Base-by-base conservation (phyloP, 106 monocot species). In the Dendrobium nobile region DNA sequence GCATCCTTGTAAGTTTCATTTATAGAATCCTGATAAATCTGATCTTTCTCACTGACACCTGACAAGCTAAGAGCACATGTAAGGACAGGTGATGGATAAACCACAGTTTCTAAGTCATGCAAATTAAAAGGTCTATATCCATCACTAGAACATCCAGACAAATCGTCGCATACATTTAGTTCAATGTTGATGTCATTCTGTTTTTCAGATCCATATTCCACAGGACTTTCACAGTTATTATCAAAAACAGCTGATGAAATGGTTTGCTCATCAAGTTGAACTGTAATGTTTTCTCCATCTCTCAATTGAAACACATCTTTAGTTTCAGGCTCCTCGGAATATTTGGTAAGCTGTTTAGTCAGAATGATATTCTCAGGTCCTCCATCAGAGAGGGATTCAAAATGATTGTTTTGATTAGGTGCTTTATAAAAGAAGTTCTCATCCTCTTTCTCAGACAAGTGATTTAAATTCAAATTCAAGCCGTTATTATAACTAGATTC, bases 381-480 rank as follows among this genome's bases (percentile, higher is more conserved):
- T 43, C 19, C 11, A 44, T 31, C 37, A 37, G 37, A 70, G 16
- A 33, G 70, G 33, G 31, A 37, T 44, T 74, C 43, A 74, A 74
- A 7, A 44, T 20, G 5, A n/a, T 20, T 17, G 7, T 74, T 2
- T 74, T 74, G 74, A 74, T 20, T 74, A 20, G 20, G 18, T 19
- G 18, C 8, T n/a, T 74, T 74, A 74, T 19, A 42, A 37, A 74
- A 44, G 5, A 43, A 28, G 6, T 3, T 28, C 18, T 44, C 74
- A 74, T 76, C 48, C 48, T 48, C 76, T 76, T 76, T 48, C 76
- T 41, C 76, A 27, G 48, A 7, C 45, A 48, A 26, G 5, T 74
- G 43, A 47, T 47, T 76, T 27, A 76, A 19, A 27, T 48, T 47
- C 22, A 76, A 76, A 48, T 24, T 48, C 10, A 24, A 51, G 17